Percentiles rank a stretch among this genome's conserved stretches.
phyloP scores from a whole-genome alignment of 2,329 filamentous ascomycete species.

The Trichoderma sp. region DNA sequence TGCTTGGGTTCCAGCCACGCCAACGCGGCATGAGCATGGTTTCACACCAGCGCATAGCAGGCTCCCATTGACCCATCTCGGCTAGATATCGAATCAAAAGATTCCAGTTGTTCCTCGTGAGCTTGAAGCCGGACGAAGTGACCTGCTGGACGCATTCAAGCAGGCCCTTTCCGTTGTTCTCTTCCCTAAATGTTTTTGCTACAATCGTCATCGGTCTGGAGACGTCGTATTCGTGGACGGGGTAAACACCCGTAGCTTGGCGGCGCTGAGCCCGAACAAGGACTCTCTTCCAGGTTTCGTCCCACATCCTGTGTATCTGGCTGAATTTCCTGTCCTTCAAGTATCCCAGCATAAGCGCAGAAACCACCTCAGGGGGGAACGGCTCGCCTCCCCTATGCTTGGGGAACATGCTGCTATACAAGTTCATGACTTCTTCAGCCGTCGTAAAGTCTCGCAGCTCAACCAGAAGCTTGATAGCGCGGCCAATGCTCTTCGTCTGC shows the following conservation, averaged over 20 bases:
- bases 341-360: conserved; percentile 67
- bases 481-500: conserved; percentile 33
- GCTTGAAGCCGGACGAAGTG: conserved; percentile 63
- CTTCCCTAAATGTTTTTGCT: conserved; percentile 43
- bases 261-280: conserved; percentile 35
- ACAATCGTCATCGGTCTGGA: conserved; percentile 50
- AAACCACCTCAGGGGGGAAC: conserved; percentile 56
- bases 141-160: conserved; percentile 54
- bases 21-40: conserved; percentile 73
- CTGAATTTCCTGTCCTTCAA: conserved; percentile 55
- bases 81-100: conserved; percentile 68
- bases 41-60: conserved; percentile 76
- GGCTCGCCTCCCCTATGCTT: conserved; percentile 32
- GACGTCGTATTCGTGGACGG: conserved; percentile 53
- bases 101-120: conserved; percentile 82
- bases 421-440: conserved; percentile 54
- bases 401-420: conserved; percentile 48
- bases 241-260: conserved; percentile 36
- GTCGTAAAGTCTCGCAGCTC: conserved; percentile 49
- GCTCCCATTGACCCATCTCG: conserved; percentile 53
- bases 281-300: conserved; percentile 55
- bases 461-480: conserved; percentile 36
- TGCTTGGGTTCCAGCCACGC: conserved; percentile 62
- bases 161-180: conserved; percentile 47
- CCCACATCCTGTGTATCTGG: conserved; percentile 66